Evolutionary conservation across 768 basidiomycete genomes (phyloP), one percentile per base, ranked within the genome.

Genomic region (Leucocoprinus leucothites): DNA sequence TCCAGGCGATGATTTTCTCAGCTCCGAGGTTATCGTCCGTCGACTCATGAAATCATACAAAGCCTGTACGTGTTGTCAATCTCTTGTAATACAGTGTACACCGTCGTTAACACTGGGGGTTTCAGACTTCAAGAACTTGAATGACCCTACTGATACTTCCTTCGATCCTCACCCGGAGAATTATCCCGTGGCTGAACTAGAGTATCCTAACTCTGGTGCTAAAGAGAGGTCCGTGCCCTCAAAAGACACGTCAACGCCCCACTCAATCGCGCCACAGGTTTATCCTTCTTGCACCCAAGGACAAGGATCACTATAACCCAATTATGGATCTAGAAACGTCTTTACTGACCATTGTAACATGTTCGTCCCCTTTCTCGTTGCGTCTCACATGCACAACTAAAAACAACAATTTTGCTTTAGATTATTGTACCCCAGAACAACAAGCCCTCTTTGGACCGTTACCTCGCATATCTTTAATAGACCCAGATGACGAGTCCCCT

Each of bases 271-370:
- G 22, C 50, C 58, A 11, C 54, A 91, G 89, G 66, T 93, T 84
- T 71, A 79, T 89, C 58, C 77, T 93, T 57, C 78, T 93, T 50
- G 83, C 79, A 42, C 91, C 91, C 26, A 89, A 85, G 63, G 91
- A 94, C 74, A 84, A 84, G 61, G 90, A 94, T 61, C 89, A 92
- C 60, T 94, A 92, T 69, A 87, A 89, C 65, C 91, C 91, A 13
- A 86, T 94, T 53, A 79, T 86, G 76, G 88, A 88, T 64, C 73
- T 94, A 31, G 87, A 90, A 71, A 76, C 78, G 57, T 79, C 85
- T 9, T 69, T 94, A 25, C 78, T 85, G 66, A 83, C 83, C 47
- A 91, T 93, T 44, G 70, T 91, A 56, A 81, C 89, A 69, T 79
- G 89, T 88, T 56, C 28, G 81, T 65, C 31, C n/a, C 28, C 24